Percentiles rank a stretch among this genome's conserved stretches.
phyloP scores from a whole-genome alignment of 257 asterid genomes.

The Mentha longifolia region DNA sequence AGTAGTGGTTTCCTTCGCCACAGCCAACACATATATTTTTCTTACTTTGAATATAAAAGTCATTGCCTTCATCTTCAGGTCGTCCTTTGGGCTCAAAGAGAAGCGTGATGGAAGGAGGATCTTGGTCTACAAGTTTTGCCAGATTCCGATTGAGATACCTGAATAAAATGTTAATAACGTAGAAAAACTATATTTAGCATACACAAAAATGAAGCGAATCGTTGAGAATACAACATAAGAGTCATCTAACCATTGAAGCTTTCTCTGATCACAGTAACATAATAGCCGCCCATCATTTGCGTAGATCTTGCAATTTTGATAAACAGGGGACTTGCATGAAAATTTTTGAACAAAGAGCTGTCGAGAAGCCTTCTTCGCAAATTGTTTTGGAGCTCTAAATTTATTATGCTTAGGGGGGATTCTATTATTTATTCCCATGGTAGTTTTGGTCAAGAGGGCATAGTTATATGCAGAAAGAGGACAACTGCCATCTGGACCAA shows the following conservation, averaged over 20 bases:
- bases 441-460: constrained; percentile 65
- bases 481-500: constrained; percentile 72
- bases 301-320: constrained; percentile 93
- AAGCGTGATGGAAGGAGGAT: constrained; percentile 85
- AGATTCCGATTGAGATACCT: constrained; percentile 84
- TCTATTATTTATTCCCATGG: constrained; percentile 54
- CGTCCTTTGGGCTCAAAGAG: constrained; percentile 99
- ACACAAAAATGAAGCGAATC: constrained; percentile 15
- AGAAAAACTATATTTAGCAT: constrained; percentile 1
- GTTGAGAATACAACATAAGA: neutral
- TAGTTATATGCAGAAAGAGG: constrained; percentile 83
- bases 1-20: constrained; percentile 96
- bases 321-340: constrained; percentile 96
- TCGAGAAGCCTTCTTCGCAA: constrained; percentile 69
- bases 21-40: constrained; percentile 95
- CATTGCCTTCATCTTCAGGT: constrained; percentile 96
- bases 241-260: constrained; percentile 83
- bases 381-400: constrained; percentile 56
- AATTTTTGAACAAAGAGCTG: constrained; percentile 84
- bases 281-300: constrained; percentile 92
- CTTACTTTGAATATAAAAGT: constrained; percentile 93
- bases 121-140: constrained; percentile 82
- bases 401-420: constrained; percentile 52
- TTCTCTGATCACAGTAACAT: constrained; percentile 91
- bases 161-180: constrained; percentile 22